Percentiles rank a stretch among this genome's conserved stretches.
These are phyloP conservation scores for Arthrobotrys megalospora DNA, from an alignment of 2,329 filamentous ascomycete species.

Conservation along the genomic window DNA sequence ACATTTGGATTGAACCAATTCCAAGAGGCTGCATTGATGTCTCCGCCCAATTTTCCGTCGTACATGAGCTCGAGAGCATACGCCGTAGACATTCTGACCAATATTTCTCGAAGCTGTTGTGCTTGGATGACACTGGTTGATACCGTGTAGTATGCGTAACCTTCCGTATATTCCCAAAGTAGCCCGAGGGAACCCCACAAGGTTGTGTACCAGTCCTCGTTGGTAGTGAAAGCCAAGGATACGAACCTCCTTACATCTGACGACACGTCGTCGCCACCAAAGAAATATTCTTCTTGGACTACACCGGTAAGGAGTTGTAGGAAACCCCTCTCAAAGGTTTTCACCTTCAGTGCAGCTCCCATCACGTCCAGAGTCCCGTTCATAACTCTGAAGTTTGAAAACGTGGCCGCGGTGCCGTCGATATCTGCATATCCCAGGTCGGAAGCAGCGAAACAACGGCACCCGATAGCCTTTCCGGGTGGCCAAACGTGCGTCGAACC, in stretches of 20 bases:
- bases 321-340: slow-evolving; percentile 9
- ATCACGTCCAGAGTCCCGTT: too few species aligned
- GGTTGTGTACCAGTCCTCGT: slow-evolving; percentile 5
- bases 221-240: neutral
- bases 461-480: slow-evolving; percentile 15
- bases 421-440: slow-evolving; percentile 14
- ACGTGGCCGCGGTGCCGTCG: slow-evolving; percentile 1
- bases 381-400: slow-evolving; percentile 25
- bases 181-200: slow-evolving; percentile 5
- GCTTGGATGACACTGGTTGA: slow-evolving; percentile 13
- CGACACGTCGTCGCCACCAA: neutral
- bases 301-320: neutral
- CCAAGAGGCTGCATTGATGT: neutral
- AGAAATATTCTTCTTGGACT: too few species aligned
- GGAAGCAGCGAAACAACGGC: slow-evolving; percentile 33
- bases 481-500: neutral
- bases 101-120: neutral
- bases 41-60: neutral
- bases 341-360: too few species aligned
- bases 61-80: slow-evolving; percentile 35
- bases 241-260: neutral
- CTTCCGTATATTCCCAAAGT: neutral
- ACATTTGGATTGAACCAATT: slow-evolving; percentile 32
- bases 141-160: neutral
- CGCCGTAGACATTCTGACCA: neutral